Evolutionary conservation across 331 rosid genomes (phyloP), one percentile per base, ranked within the genome.

Genomic region (Acacia concinna): DNA sequence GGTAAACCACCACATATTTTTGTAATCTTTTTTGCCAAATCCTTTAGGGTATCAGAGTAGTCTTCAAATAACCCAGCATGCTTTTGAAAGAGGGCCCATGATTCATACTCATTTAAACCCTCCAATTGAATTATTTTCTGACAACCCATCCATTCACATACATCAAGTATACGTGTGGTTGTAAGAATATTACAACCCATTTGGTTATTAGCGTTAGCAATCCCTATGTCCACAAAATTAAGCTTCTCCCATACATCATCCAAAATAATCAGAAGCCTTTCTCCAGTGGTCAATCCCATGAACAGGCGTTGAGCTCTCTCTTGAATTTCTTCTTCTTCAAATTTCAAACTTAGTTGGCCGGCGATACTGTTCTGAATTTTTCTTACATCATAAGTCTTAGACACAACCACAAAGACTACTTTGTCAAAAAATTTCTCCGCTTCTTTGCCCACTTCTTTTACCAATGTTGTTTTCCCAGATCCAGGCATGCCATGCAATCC

Each of bases 251-350:
- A 64, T 1, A 64, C 43, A 64, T 65, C 46, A 65, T 65, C 84
- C 34, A 74, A 0, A 18, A 80, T 54, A 28, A 81, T 1, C 30
- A 81, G 46, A 67, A 74, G 23, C 38, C 25, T 66, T 5, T 64
- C 30, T 30, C 18, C 60, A 17, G 3, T 12, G 5, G 7, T 65
- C 56, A 65, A 27, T 37, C 79, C 38, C 46, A 20, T 51, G 40
- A 1, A 54, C 25, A 81, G 30, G 21, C 71, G 30, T 43, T 12
- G 7, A 5, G 79, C 79, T 74, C 76, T 74, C 2, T 25, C 28
- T 0, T 0, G 17, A 7, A 5, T 73, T 0, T 43, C 68, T 3
- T 63, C 40, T 14, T 63, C 68, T 17, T 63, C 8, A 10, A 63
- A 63, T 63, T 63, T 1, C 13, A 31, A 31, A 0, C 0, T 25